Base-by-base conservation (phyloP, 495 filamentous ascomycete species). In the Aspergillus mulundensis region DNA sequence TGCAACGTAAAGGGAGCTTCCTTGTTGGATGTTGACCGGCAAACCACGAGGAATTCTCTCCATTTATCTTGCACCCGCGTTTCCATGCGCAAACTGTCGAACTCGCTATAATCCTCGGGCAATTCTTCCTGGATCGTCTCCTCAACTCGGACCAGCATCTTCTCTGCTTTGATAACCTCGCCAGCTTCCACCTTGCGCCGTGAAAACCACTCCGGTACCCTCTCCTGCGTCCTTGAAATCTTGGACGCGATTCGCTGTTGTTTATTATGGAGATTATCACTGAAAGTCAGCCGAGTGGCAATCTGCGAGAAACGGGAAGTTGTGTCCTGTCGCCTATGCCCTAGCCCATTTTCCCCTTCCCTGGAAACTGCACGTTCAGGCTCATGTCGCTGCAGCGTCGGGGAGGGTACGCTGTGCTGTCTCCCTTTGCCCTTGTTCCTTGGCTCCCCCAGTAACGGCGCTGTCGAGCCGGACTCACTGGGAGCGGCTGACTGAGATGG, bases 11-110 rank as follows among this genome's bases (percentile, higher is more conserved):
- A 84, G 7, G 82, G 79, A 0, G 75, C 72, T 44, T 84, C 76
- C 19, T 81, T 73, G 7, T 76, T 71, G 1, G 68, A 74, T 41
- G 75, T 75, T 59, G 84, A 80, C 34, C 87, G 76, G 59, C 85
- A 88, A 4, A 88, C 85, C 14, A 89, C 82, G 50, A 90, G 77
- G 57, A 79, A 88, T 60, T 90, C 87, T 50, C 84, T 69, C 87
- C 87, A 90, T 56, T 85, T 87, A 51, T 88, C 84, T 20, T 81
- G 66, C 1, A 76, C 76, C 42, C 79, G 70, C n/a, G 81, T 81
- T 48, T 85, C 81, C 54, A 83, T 80, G 46, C 81, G 78, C 53
- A 81, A 61, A 55, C 82, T 87, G 41, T 80, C 77, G 58, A 87
- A 87, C 66, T 90, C 87, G 28, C 82, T 78, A 53, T 84, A 90